Conservation (phyloP, 2,329 filamentous ascomycete species). For the Boeremia lycopersici region DNA sequence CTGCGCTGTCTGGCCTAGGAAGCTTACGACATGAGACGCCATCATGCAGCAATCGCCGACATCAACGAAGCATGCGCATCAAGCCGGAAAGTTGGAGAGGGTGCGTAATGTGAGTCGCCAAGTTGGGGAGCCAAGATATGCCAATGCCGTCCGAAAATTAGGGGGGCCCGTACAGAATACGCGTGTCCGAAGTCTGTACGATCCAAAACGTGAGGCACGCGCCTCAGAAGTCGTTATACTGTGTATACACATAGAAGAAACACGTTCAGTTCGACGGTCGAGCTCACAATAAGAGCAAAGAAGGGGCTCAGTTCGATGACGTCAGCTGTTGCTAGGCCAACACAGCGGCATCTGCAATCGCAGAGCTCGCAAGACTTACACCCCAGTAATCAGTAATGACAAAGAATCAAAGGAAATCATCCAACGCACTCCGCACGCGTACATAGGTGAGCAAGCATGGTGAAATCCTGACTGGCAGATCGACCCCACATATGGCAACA, state of each 20-base stretch:
- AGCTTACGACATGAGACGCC: background rate
- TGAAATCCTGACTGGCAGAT: background rate
- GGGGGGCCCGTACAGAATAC: background rate
- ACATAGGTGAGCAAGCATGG: background rate
- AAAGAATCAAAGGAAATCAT: background rate
- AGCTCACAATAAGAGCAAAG: background rate
- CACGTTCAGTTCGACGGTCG: background rate
- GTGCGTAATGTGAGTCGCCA: constrained; percentile 24
- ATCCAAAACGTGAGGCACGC: background rate
- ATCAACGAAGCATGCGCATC: constrained; percentile 1
- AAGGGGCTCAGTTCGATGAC: background rate
- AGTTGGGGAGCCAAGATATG: constrained; percentile 1
- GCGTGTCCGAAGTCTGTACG: background rate
- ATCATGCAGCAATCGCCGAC: background rate
- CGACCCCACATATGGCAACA: constrained; percentile 1
- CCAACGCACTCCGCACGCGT: background rate
- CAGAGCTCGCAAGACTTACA: background rate
- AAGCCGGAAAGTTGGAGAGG: background rate
- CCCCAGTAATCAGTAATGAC: too few relatives aligned
- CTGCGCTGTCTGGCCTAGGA: background rate
- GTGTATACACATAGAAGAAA: too few relatives aligned
- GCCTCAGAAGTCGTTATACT: background rate
- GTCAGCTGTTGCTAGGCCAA: background rate
- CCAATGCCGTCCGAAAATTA: constrained; percentile 11
- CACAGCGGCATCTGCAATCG: background rate